Evolutionary conservation across 768 basidiomycete species (phyloP).

Genomic region (Wakefieldia striispora): DNA sequence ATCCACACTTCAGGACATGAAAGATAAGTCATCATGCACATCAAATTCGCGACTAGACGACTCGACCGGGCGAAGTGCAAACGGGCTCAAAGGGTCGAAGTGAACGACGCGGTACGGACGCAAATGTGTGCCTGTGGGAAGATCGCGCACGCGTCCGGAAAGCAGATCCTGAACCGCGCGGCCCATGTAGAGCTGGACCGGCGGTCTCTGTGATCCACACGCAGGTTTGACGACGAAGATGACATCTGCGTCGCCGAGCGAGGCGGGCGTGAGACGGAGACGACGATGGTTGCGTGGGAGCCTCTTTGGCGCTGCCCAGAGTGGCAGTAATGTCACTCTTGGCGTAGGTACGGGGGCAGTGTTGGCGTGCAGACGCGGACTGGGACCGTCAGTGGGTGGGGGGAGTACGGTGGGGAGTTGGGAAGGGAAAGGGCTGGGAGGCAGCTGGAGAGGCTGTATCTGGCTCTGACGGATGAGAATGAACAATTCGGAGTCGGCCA

Average conservation of each 20-base stretch:
- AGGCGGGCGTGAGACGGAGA: constrained; percentile 47
- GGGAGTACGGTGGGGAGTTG: no score
- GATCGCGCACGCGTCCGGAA: constrained; percentile 33
- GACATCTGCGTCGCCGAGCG: constrained; percentile 53
- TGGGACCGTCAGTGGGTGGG: no score
- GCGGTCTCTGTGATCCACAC: constrained; percentile 14
- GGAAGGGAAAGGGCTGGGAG: constrained; percentile 31
- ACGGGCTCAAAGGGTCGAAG: constrained; percentile 7
- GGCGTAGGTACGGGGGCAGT: no score
- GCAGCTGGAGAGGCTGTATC: constrained; percentile 25
- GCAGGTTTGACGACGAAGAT: constrained; percentile 45
- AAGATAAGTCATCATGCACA: no score
- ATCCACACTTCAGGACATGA: background rate
- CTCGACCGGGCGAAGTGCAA: constrained; percentile 2
- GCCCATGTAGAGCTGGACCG: constrained; percentile 41
- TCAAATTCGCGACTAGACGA: no score
- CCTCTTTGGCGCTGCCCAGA: background rate
- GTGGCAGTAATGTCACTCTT: no score
- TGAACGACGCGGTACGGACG: constrained; percentile 56
- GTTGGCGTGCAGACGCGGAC: no score
- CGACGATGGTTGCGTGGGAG: constrained; percentile 18
- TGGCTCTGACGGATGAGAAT: background rate
- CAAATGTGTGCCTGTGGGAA: constrained; percentile 48
- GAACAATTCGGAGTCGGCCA: background rate
- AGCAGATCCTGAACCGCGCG: constrained; percentile 47